Evolutionary conservation across 768 basidiomycete species (phyloP).

Genomic region (Coprinellus micaceus): DNA sequence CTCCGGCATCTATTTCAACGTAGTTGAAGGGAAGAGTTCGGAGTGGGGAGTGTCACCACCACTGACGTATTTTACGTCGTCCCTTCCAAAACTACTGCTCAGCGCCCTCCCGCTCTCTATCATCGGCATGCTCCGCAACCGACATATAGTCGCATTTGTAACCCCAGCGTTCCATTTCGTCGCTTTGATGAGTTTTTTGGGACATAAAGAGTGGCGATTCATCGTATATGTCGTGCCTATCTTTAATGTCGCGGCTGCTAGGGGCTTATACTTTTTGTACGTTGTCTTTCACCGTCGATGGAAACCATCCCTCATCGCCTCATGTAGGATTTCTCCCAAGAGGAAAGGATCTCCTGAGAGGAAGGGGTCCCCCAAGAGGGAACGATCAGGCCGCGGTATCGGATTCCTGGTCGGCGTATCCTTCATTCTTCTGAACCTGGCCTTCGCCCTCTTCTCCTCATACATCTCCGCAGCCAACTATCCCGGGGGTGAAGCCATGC

Average conservation of each 20-base stretch:
- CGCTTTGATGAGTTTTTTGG: conserved; percentile 64
- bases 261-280: conserved; percentile 62
- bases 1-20: conserved; percentile 76
- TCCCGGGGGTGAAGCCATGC: conserved; percentile 80
- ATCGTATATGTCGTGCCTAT: conserved; percentile 82
- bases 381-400: conserved; percentile 43
- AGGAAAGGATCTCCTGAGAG: conserved; percentile 24
- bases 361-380: conserved; percentile 45
- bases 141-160: conserved; percentile 47
- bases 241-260: conserved; percentile 76
- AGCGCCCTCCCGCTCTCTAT: conserved; percentile 57
- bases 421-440: conserved; percentile 50
- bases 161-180: conserved; percentile 53
- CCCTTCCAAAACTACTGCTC: conserved; percentile 78
- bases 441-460: conserved; percentile 50
- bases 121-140: conserved; percentile 48
- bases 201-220: conserved; percentile 98
- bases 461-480: conserved; percentile 73
- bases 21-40: conserved; percentile 77
- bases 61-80: conserved; percentile 58
- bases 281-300: no score
- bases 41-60: conserved; percentile 92
- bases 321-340: neutral
- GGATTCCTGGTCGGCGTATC: conserved; percentile 42
- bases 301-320: no score